A percentile compares a stretch with the other conserved stretches of the same genome.
Evolutionary conservation across 805 yeast genomes (phyloP).

Genomic region (Sugiyamaella smithiae): DNA sequence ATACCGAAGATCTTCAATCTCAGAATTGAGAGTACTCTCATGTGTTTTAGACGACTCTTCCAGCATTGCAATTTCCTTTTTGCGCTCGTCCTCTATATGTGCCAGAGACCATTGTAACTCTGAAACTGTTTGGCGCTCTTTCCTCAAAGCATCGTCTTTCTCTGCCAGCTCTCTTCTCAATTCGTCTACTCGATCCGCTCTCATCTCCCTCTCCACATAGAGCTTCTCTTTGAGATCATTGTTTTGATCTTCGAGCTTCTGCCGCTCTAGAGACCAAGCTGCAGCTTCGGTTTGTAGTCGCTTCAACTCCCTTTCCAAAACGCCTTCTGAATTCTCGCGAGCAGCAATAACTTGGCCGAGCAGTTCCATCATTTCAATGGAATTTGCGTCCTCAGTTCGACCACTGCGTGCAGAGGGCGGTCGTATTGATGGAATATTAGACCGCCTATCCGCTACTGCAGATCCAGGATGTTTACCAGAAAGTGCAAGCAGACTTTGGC

Average conservation of each 20-base stretch:
- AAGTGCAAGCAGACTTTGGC: neutral
- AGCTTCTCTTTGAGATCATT: slow-evolving; percentile 21
- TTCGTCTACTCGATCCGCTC: neutral
- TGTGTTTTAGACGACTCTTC: neutral
- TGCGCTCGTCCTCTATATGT: neutral
- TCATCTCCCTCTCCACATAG: slow-evolving; percentile 4
- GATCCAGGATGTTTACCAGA: neutral
- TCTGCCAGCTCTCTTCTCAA: slow-evolving; percentile 2
- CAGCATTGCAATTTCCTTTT: neutral
- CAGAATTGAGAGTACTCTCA: neutral
- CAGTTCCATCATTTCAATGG: slow-evolving; percentile 3
- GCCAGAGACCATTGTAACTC: neutral
- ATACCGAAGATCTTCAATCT: neutral
- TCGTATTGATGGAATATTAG: slow-evolving; percentile 1
- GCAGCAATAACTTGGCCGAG: slow-evolving; percentile 2
- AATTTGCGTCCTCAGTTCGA: neutral
- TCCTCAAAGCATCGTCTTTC: neutral
- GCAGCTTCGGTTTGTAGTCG: slow-evolving; percentile 39
- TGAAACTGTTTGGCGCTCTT: neutral
- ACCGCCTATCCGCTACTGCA: neutral
- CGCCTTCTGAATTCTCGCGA: neutral
- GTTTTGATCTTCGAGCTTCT: slow-evolving; percentile 34
- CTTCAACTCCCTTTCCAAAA: slow-evolving; percentile 13
- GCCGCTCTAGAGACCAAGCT: slow-evolving; percentile 38
- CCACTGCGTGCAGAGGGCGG: neutral